Evolutionary conservation across 2,329 filamentous ascomycete genomes (phyloP), one percentile per base, ranked within the genome.

Genomic region (Pochonia chlamydosporia): DNA sequence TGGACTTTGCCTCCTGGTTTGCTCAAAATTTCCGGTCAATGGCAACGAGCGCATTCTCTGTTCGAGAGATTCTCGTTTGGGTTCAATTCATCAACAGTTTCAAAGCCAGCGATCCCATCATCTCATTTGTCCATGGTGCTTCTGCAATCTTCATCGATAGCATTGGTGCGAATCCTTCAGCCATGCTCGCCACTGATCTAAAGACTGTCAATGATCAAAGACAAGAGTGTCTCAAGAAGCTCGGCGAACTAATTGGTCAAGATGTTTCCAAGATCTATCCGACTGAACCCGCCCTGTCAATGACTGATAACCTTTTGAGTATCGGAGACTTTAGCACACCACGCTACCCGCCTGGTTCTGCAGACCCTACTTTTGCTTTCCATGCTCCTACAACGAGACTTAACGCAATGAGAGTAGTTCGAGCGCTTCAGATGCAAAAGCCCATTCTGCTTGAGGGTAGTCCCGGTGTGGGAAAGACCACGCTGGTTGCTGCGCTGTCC

Each of bases 391-490:
- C 93, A 0, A 97, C 93, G 1, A 84, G 85, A 50, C 76, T 85
- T 43, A 99, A 99, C 61, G 86, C 87, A 1, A 92, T 97, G 82
- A 81, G 93, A 62, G 85, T 99, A 26, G 79, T 95, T 47, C 84
- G 93, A 52, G 95, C 92, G 13, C 72, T 99, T 51, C 90, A 95
- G 59, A 81, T 96, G 46, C 76, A 82, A 44, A 96, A 96, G 62
- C 92, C 93, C 3, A 92, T 99, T 46, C 75, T 99, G 6, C 78
- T 99, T 3, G 93, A 99, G 70, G 93, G 95, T 30, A 96, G 88
- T 57, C 93, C 93, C n/a, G 93, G 93, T 62, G 93, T 99, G 20
- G 93, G 93, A 47, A 99, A 99, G 71, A 99, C 93, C 0, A 95
- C 92, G 2, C 76, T 99, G 13, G 82, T 99, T 20, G 85, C 86